phyloP scores from a whole-genome alignment of 345 rosid species.

The Eucalyptus cloeziana region DNA sequence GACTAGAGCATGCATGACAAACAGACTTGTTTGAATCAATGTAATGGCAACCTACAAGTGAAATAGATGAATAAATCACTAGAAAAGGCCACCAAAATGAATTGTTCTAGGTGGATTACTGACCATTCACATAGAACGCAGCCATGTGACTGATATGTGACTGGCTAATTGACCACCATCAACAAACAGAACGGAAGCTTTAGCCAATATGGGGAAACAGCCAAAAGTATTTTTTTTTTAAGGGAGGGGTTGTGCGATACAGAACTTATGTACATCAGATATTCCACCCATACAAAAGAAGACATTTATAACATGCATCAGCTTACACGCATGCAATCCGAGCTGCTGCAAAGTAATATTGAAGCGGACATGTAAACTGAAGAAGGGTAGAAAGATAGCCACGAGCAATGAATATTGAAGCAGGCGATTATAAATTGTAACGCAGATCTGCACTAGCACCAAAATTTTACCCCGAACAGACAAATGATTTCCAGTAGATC shows the following conservation, averaged over 20 bases:
- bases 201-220: not conserved
- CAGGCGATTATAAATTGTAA: not conserved
- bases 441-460: not conserved
- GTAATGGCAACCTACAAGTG: not conserved
- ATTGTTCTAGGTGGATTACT: not conserved
- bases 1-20: not conserved
- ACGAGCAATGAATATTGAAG: not conserved
- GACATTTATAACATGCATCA: not conserved
- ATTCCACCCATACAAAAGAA: not conserved
- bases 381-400: not conserved
- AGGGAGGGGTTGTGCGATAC: not conserved
- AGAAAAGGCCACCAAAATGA: not conserved
- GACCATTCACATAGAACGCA: not conserved
- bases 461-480: not conserved
- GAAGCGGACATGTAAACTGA: not conserved
- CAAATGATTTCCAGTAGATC: not conserved
- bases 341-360: not conserved
- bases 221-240: not conserved
- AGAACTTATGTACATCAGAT: not conserved
- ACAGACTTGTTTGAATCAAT: not conserved
- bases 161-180: not conserved
- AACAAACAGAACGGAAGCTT: not conserved
- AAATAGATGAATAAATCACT: not conserved
- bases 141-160: not conserved
- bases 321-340: not conserved